Evolutionary conservation across 225 moss, liverwort and hornwort species (phyloP).

Genomic region (Pseudisothecium myosuroides): DNA sequence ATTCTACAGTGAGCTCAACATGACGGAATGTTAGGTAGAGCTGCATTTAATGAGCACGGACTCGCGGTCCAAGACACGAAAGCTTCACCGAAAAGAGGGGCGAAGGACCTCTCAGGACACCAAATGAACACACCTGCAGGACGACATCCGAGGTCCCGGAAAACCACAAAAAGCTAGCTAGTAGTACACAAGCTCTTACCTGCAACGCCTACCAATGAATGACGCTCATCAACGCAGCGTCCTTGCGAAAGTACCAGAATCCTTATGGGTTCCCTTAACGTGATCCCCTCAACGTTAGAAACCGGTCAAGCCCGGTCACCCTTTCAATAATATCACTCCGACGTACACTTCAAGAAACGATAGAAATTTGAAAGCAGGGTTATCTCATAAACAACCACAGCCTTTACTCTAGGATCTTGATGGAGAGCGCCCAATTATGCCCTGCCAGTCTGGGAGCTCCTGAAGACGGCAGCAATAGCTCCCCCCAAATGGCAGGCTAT

Average conservation of each 20-base stretch:
- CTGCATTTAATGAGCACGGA: slow-evolving; percentile 4
- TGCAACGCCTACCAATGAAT: slow-evolving; percentile 15
- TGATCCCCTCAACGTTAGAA: background rate
- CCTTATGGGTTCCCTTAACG: background rate
- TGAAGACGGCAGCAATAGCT: background rate
- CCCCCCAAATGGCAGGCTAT: background rate
- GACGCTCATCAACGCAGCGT: slow-evolving; percentile 9
- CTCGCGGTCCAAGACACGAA: background rate
- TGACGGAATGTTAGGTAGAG: slow-evolving; percentile 32
- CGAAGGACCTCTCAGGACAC: background rate
- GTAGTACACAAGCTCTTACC: background rate
- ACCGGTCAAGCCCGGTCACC: slow-evolving; percentile 1
- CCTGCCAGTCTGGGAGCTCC: background rate
- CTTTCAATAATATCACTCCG: background rate
- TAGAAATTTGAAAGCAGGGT: background rate
- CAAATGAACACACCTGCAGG: slow-evolving; percentile 12
- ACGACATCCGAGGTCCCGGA: slow-evolving; percentile 8
- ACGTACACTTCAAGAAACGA: background rate
- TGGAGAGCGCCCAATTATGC: background rate
- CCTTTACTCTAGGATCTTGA: background rate
- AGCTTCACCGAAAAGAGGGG: background rate
- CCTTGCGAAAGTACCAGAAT: background rate
- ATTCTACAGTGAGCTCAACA: slow-evolving; percentile 10
- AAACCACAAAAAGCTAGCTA: background rate
- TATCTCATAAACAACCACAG: background rate